Evolutionary conservation across 163 green algal genomes (phyloP), one percentile per base, ranked within the genome.

Genomic region (Prototheca wickerhamii): DNA sequence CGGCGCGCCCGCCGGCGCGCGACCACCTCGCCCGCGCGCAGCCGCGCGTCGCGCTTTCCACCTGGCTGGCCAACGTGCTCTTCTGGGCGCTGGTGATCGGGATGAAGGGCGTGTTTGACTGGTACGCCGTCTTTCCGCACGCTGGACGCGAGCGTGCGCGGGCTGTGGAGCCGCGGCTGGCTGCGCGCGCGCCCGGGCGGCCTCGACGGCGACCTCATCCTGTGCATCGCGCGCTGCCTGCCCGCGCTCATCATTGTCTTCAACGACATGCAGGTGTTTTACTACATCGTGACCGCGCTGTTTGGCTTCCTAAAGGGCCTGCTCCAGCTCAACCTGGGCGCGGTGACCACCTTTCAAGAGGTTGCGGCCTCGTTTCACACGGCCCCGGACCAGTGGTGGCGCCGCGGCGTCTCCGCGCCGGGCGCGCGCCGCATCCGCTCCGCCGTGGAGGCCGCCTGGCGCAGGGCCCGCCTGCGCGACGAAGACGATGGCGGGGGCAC

Each of bases 361-460:
- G 58, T 87, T 55, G 50, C 73, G 52, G 40, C 67, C 1, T 73
- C 71, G 51, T 87, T 87, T 70, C 77, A 85, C 75, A 75, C 75
- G 57, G 76, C 62, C 26, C 79, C 76, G 35, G 49, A 70, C 29
- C 58, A 69, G 20, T 86, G 79, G 79, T 84, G 79, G 76, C 35
- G 63, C 2, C n/a, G 59, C 2, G 71, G 73, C 58, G 77, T 80
- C 58, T 78, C 67, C 23, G 7, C n/a, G 12, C 28, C 60, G 28
- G 78, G 66, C 44, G 63, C 60, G 32, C 26, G 29, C 34, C 75
- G 74, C 67, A 64, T 81, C 44, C 29, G 37, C 49, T 51, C 21
- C 35, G 57, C 43, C 26, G 54, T 64, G 1, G 20, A 32, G 8
- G 40, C 20, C 35, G 25, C 10, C n/a, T 29, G 40, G 28, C 10